A percentile compares a stretch with the other conserved stretches of the same genome.
These are phyloP conservation scores for Aspergillus bertholletiae DNA, from an alignment of 495 filamentous ascomycete genomes.

Conservation along the genomic window DNA sequence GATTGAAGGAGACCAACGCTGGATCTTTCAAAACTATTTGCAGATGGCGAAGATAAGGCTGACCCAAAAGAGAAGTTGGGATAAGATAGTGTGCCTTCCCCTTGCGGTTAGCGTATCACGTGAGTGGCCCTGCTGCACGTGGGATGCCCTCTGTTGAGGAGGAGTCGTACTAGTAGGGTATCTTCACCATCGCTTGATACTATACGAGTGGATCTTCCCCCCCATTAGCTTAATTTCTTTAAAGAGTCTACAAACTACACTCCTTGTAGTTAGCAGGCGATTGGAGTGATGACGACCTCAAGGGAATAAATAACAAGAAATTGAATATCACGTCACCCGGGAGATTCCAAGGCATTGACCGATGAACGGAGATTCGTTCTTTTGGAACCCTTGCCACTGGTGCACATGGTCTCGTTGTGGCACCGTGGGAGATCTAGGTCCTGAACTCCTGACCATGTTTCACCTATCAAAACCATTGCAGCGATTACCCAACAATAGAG, in stretches of 20 bases:
- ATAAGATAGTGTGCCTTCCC: conserved; percentile 7
- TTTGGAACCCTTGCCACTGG: no score
- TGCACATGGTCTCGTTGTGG: no score
- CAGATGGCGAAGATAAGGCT: conserved; percentile 1
- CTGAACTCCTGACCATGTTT: no score
- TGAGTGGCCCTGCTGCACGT: no score
- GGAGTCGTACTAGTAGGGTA: no score
- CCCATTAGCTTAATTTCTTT: not conserved
- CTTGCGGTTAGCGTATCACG: conserved; percentile 1
- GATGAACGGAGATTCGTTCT: not conserved
- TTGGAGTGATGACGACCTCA: no score
- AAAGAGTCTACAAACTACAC: not conserved
- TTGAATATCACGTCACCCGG: conserved; percentile 6
- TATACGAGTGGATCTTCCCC: not conserved
- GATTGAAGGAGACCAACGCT: conserved; percentile 1
- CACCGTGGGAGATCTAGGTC: no score
- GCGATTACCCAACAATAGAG: not conserved
- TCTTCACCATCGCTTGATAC: no score
- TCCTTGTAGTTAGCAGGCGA: not conserved
- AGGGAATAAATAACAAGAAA: no score
- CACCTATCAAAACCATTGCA: not conserved
- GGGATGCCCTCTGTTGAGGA: not conserved
- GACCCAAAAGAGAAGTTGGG: not conserved
- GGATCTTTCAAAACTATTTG: not conserved
- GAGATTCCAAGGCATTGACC: not conserved